Evolutionary conservation across 805 yeast genomes (phyloP).

Genomic region (Nakazawaea pomicola): DNA sequence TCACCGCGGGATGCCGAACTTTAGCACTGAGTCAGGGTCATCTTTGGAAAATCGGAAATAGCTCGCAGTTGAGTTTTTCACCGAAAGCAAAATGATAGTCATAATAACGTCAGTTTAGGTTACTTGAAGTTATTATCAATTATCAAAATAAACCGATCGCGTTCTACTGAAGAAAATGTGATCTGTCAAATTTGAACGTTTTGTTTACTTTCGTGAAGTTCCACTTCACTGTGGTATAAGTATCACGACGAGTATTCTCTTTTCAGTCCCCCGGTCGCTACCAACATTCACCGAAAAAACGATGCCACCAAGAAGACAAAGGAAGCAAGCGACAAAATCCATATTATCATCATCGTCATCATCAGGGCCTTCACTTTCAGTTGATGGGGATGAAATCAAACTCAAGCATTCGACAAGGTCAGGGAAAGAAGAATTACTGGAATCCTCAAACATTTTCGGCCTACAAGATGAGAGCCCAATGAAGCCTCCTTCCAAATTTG

Average conservation of each 20-base stretch:
- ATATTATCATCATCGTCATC: slow-evolving; percentile 2
- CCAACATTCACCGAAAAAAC: neutral
- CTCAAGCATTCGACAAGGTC: neutral
- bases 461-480: slow-evolving; percentile 2
- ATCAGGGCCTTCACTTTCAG: neutral
- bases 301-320: slow-evolving; percentile 2
- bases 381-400: neutral
- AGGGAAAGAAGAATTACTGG: neutral
- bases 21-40: neutral
- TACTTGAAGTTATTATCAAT: too few species aligned
- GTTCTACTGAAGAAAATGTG: too few species aligned
- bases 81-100: too few species aligned
- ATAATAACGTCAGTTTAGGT: too few species aligned
- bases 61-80: too few species aligned
- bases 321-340: neutral
- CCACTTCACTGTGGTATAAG: too few species aligned
- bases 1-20: neutral
- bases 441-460: neutral
- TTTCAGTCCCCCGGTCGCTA: too few species aligned
- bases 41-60: too few species aligned
- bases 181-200: too few species aligned
- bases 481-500: slow-evolving; percentile 5
- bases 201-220: too few species aligned
- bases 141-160: too few species aligned
- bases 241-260: too few species aligned